These are phyloP conservation scores for Suillus placidus DNA, from an alignment of 768 basidiomycete genomes.

Conservation along the genomic window DNA sequence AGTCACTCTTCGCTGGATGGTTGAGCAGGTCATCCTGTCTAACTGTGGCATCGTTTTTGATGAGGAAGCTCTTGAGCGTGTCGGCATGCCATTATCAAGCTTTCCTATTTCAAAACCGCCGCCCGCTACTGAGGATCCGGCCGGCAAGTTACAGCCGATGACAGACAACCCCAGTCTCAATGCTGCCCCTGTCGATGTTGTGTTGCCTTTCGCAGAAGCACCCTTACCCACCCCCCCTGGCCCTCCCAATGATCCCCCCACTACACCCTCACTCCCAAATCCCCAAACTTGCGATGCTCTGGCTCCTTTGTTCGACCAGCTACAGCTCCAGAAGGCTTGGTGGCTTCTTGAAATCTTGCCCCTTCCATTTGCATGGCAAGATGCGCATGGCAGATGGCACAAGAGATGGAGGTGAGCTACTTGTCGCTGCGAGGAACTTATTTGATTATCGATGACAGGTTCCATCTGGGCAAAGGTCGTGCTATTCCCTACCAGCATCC, in stretches of 20 bases:
- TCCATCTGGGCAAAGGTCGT: constrained; percentile 61
- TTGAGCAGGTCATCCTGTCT: constrained; percentile 61
- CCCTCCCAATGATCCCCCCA: background rate
- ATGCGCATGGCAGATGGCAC: constrained; percentile 56
- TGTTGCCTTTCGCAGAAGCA: background rate
- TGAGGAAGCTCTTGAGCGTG: constrained; percentile 44
- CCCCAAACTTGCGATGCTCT: constrained; percentile 36
- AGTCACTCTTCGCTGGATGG: constrained; percentile 78
- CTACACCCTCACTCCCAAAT: constrained; percentile 2
- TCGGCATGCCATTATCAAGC: constrained; percentile 35
- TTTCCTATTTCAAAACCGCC: constrained; percentile 18
- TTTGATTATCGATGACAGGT: constrained; percentile 15
- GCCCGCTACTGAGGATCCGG: background rate
- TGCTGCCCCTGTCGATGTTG: background rate
- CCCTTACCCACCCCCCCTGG: background rate
- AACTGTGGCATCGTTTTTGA: constrained; percentile 66
- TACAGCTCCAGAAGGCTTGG: constrained; percentile 53
- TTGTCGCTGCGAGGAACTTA: constrained; percentile 3
- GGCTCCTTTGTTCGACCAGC: constrained; percentile 56
- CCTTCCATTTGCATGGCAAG: constrained; percentile 56
- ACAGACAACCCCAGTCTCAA: background rate
- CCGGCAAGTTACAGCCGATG: background rate
- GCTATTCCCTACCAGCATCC: constrained; percentile 48
- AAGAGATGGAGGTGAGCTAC: constrained; percentile 53
- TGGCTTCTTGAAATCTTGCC: constrained; percentile 77